A percentile compares a stretch with the other conserved stretches of the same genome.
phyloP scores from a whole-genome alignment of 2,329 filamentous ascomycete genomes.

The Aschersonia sp. region DNA sequence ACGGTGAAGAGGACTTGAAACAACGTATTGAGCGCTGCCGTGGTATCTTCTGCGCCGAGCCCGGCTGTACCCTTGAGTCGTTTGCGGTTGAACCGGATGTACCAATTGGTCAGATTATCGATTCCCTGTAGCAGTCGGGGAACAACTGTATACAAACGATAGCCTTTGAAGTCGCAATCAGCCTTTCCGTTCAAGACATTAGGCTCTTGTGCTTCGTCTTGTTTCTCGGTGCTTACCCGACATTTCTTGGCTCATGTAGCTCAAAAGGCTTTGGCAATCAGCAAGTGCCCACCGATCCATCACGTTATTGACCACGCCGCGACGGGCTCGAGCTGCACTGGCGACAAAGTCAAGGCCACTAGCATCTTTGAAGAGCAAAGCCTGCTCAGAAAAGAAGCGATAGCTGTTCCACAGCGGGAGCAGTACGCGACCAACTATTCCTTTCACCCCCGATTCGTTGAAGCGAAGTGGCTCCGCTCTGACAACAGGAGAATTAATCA shows the following conservation, averaged over 20 bases:
- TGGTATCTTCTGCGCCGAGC: conserved; percentile 54
- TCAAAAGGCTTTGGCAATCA: conserved; percentile 76
- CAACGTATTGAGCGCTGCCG: conserved; percentile 81
- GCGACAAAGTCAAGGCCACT: conserved; percentile 54
- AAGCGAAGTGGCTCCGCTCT: conserved; percentile 81
- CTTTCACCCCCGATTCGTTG: conserved; percentile 84
- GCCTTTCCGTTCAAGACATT: no score
- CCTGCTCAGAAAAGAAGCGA: conserved; percentile 89
- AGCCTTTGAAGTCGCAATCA: conserved; percentile 24
- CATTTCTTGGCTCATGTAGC: conserved; percentile 93
- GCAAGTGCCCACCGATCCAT: conserved; percentile 96
- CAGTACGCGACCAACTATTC: conserved; percentile 83
- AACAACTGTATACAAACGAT: conserved; percentile 81
- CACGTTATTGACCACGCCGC: conserved; percentile 70
- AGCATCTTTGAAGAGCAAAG: conserved; percentile 73
- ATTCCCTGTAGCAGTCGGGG: conserved; percentile 74
- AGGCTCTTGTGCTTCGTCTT: no score
- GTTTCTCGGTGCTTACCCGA: conserved; percentile 32
- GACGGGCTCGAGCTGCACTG: conserved; percentile 54
- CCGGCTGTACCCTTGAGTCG: conserved; percentile 84
- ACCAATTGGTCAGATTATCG: conserved; percentile 97
- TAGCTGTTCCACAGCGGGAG: conserved; percentile 92
- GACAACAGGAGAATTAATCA: conserved; percentile 94
- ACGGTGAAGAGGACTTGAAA: conserved; percentile 89
- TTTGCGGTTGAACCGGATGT: conserved; percentile 87